Evolutionary conservation across 805 yeast genomes (phyloP).

Genomic region (Candida orba): DNA sequence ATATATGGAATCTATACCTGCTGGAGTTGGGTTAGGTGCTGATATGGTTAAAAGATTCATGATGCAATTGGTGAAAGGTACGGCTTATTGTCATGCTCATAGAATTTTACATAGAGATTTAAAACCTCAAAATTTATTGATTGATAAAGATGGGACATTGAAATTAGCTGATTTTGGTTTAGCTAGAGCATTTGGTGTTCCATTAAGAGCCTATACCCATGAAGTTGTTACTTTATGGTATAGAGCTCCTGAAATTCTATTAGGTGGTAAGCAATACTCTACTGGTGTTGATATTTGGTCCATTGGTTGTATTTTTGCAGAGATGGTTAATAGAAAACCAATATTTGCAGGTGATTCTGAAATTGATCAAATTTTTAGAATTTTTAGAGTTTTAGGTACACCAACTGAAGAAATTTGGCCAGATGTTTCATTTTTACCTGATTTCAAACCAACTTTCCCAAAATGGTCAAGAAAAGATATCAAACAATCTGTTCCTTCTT

Average conservation of each 20-base stretch:
- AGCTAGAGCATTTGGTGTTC: conserved; percentile 97
- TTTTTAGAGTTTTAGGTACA: conserved; percentile 87
- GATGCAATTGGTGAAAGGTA: conserved; percentile 87
- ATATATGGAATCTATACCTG: conserved; percentile 93
- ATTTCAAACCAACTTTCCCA: conserved; percentile 89
- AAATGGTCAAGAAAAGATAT: conserved; percentile 76
- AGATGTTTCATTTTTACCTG: conserved; percentile 83
- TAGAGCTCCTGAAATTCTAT: conserved; percentile 89
- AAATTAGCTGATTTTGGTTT: conserved; percentile 90
- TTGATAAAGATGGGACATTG: conserved; percentile 91
- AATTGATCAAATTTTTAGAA: conserved; percentile 92
- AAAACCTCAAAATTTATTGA: conserved; percentile 92
- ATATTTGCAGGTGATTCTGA: conserved; percentile 96
- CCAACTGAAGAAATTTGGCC: conserved; percentile 95
- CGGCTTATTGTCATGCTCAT: conserved; percentile 89
- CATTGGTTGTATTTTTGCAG: conserved; percentile 95
- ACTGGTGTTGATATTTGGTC: conserved; percentile 99
- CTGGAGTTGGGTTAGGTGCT: conserved; percentile 82
- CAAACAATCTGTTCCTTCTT: conserved; percentile 63
- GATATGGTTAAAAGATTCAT: conserved; percentile 88
- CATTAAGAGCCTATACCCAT: conserved; percentile 92
- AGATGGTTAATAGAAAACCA: conserved; percentile 94
- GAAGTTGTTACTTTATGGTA: conserved; percentile 98
- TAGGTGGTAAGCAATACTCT: conserved; percentile 95
- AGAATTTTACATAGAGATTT: conserved; percentile 92